Conservation (phyloP, 2,329 filamentous ascomycete genomes). For the Cladosporium sp. region DNA sequence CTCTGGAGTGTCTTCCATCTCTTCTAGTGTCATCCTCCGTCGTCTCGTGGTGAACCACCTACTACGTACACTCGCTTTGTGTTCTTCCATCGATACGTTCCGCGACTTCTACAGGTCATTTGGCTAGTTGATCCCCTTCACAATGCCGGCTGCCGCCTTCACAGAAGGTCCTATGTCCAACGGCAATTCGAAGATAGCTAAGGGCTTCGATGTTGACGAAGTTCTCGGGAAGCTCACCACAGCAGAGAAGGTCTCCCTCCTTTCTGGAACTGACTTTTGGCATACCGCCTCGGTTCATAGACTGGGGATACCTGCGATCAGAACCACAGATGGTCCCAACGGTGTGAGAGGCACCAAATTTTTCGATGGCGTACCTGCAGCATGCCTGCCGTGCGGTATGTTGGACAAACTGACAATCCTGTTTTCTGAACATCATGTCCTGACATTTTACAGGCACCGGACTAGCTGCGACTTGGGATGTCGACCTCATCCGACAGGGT, state of each 20-base stretch:
- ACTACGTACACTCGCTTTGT: slow-evolving; percentile 5
- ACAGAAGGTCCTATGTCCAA: slow-evolving; percentile 6
- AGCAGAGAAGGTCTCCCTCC: slow-evolving; percentile 29
- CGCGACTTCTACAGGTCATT: neutral
- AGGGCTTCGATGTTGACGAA: slow-evolving; percentile 29
- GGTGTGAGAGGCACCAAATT: slow-evolving; percentile 65
- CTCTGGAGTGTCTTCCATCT: neutral
- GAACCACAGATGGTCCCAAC: slow-evolving; percentile 66
- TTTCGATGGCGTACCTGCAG: slow-evolving; percentile 62
- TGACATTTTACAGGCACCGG: slow-evolving; percentile 15
- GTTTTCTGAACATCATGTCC: neutral
- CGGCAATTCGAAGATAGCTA: slow-evolving; percentile 2
- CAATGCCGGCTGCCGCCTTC: slow-evolving; percentile 6
- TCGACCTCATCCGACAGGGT: slow-evolving; percentile 22
- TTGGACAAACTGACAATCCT: neutral
- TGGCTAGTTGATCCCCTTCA: neutral
- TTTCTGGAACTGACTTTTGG: slow-evolving; percentile 59
- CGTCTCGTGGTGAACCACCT: neutral
- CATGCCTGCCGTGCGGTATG: slow-evolving; percentile 69
- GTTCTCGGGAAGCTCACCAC: slow-evolving; percentile 27
- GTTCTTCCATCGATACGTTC: neutral
- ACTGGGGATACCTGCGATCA: slow-evolving; percentile 60
- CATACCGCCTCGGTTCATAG: slow-evolving; percentile 59
- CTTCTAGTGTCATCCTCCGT: neutral
- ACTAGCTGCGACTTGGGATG: slow-evolving; percentile 28